Conservation (phyloP, 129 eudicot species). For the Erigeron canadensis region DNA sequence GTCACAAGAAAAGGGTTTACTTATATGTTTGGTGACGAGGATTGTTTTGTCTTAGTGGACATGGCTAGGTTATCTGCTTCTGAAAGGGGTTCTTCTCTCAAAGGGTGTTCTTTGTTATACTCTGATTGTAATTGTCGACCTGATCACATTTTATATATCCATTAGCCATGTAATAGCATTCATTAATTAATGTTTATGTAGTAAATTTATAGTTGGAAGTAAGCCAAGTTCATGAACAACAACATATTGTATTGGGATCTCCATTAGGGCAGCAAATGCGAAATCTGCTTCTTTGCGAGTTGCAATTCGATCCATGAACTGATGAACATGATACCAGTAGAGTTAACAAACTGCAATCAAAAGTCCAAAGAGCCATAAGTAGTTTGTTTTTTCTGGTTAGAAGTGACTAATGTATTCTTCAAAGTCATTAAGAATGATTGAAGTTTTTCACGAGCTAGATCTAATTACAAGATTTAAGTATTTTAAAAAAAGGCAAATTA, state of each 20-base stretch:
- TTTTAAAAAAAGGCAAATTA: too few relatives aligned
- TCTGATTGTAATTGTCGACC: too few relatives aligned
- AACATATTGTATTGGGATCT: constrained; percentile 67
- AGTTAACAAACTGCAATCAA: constrained; percentile 65
- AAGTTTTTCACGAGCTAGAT: background rate
- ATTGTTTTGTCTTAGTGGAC: background rate
- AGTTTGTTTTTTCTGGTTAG: constrained; percentile 1
- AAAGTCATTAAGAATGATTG: background rate
- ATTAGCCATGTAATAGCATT: too few relatives aligned
- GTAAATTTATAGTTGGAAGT: too few relatives aligned
- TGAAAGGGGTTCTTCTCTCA: background rate
- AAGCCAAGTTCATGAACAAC: constrained; percentile 57
- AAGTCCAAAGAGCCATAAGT: background rate
- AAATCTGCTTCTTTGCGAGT: constrained; percentile 68
- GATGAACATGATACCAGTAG: constrained; percentile 65
- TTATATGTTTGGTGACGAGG: too few relatives aligned
- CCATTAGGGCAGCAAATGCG: constrained; percentile 89
- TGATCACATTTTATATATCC: too few relatives aligned
- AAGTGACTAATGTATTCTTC: background rate
- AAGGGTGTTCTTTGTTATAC: too few relatives aligned
- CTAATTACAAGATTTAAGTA: background rate
- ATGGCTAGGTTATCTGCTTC: too few relatives aligned
- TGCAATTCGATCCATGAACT: constrained; percentile 41
- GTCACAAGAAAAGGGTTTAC: too few relatives aligned
- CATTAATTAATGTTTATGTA: too few relatives aligned